A percentile compares a stretch with the other conserved stretches of the same genome.
These are phyloP conservation scores for Platanus orientalis DNA, from an alignment of 164 flowering plant species.

Conservation along the genomic window DNA sequence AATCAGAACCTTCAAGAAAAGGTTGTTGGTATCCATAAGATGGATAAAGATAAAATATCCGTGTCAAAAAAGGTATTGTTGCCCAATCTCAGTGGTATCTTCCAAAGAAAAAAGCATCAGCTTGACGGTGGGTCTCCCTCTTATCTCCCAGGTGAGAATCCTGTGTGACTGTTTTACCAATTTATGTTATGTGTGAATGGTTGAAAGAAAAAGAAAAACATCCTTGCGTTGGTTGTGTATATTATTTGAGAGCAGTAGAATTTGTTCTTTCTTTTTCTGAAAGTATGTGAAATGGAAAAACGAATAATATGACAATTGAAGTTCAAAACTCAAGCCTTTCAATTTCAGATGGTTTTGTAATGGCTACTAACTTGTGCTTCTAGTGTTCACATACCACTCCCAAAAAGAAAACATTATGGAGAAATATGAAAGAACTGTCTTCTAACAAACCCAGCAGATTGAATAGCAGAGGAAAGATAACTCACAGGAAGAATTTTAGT, in stretches of 20 bases:
- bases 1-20: constrained; percentile 32
- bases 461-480: too few species aligned
- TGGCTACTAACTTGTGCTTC: too few species aligned
- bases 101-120: constrained; percentile 58
- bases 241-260: constrained; percentile 6
- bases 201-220: constrained; percentile 4
- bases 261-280: neutral
- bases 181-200: constrained; percentile 9
- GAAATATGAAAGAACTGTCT: too few species aligned
- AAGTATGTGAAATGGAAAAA: neutral
- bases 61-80: constrained; percentile 50
- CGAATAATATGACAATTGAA: neutral
- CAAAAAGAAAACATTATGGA: too few species aligned
- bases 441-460: too few species aligned
- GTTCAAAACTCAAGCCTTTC: neutral
- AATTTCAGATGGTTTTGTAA: neutral
- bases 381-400: too few species aligned
- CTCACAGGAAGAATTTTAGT: too few species aligned
- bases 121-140: constrained; percentile 63
- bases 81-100: constrained; percentile 65
- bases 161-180: constrained; percentile 23
- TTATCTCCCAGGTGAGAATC: constrained; percentile 64
- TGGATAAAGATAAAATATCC: constrained; percentile 46
- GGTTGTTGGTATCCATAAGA: constrained; percentile 25
- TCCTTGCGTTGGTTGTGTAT: constrained; percentile 7